Percentiles rank a stretch among this genome's conserved stretches.
Conservation (phyloP, 305 asterid genomes). For the Solanum hybrid region DNA sequence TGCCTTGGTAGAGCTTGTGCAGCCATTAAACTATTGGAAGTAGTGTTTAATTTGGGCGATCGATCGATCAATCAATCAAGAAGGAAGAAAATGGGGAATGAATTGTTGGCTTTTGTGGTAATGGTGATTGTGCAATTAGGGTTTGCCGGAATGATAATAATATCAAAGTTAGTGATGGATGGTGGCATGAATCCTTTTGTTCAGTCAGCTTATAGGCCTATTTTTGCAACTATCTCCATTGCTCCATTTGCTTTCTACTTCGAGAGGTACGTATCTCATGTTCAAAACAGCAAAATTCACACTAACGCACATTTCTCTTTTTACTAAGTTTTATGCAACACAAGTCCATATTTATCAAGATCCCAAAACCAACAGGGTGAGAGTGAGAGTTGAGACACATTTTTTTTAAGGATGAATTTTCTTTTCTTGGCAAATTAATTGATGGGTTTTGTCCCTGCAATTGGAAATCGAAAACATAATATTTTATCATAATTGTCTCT, state of each 20-base stretch:
- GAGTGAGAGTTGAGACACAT: not conserved
- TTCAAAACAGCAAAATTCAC: no score
- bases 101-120: slow-evolving; percentile 32
- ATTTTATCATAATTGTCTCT: not conserved
- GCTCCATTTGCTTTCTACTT: slow-evolving; percentile 60
- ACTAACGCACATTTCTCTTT: no score
- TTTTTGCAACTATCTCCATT: slow-evolving; percentile 51
- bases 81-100: slow-evolving; percentile 26
- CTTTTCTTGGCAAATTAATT: not conserved
- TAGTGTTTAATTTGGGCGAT: not conserved
- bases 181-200: slow-evolving; percentile 78
- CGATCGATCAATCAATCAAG: not conserved
- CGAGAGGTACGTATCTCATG: slow-evolving; percentile 40
- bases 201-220: slow-evolving; percentile 71
- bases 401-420: no score
- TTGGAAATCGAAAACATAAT: no score
- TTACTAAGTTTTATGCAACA: no score
- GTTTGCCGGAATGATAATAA: slow-evolving; percentile 70
- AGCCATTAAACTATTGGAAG: not conserved
- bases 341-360: not conserved
- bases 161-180: slow-evolving; percentile 76
- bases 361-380: not conserved
- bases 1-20: not conserved
- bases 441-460: not conserved
- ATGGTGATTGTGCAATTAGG: slow-evolving; percentile 71